Evolutionary conservation across 805 yeast genomes (phyloP), one percentile per base, ranked within the genome.

Genomic region (Myxozyma geophila): DNA sequence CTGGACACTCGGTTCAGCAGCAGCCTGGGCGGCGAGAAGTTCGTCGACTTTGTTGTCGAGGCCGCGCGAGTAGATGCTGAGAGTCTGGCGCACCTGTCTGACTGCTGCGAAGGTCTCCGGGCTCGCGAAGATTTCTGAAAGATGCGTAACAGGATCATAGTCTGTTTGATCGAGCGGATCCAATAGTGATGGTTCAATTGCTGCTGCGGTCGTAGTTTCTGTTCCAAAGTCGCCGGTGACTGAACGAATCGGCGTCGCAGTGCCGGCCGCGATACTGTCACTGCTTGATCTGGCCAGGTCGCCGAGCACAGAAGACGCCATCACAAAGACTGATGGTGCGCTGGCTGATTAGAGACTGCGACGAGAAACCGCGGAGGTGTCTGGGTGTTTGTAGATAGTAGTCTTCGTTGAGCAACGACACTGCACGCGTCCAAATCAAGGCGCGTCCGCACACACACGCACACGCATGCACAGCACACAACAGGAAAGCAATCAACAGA

Each of bases 141-240:
- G 46, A 13, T 67, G 67, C 36, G 58, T 23, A 8, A 67, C 15
- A 6, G 69, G 68, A 40, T 68, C 68, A 48, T 68, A 68, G 19
- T 65, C 67, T 13, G 59, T 53, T 9, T 58, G 62, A 40, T 67
- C 70, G 7, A 67, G 62, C 21, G 67, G 65, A 40, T 64, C 67
- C 7, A 60, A 64, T 15, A 55, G 17, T 17, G 57, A 53, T 15
- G 48, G 39, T 12, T 40, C 48, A 28, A 41, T 39, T 4, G 55
- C 12, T 15, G 55, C 47, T 15, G 44, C 12, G 8, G 55, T 12
- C 33, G 55, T 8, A 2, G 47, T 21, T 44, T 49, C 28, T 2
- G 5, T 5, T 28, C 28, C 28, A 5, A 5, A 5, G 28, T 5
- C 28, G 28, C 28, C 28, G 5, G 28, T 5, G 5, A 5, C 28